Evolutionary conservation across 306 rosid genomes (phyloP), one percentile per base, ranked within the genome.

Genomic region (Dalbergia cochinchinensis): DNA sequence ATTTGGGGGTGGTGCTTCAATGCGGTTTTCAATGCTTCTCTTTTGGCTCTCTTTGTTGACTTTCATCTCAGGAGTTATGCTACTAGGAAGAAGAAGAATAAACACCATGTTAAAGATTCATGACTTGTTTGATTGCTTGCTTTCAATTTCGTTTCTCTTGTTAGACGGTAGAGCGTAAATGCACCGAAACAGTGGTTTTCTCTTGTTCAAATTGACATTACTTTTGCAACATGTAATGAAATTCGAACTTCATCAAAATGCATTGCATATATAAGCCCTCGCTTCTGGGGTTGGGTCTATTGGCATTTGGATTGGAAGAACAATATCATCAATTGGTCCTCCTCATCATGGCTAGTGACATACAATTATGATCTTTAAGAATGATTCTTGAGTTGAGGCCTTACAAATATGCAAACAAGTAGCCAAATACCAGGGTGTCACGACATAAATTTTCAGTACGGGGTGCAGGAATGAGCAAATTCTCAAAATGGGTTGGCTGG

Each of bases 1-100:
- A 74, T 94, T 0, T 66, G 67, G 84, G 97, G 88, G 8, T 92
- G 97, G 98, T 91, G 92, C 71, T 94, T 94, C 84, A 94, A 92
- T 64, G 91, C 92, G 0, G 65, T 85, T 18, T 94, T 94, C 50
- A 91, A 92, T 55, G 97, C 83, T 10, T 90, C 97, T 11, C 97
- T 94, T 65, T 80, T 94, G 51, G 90, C 84, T 20, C 91, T 94
- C 4, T 92, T 94, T 67, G 37, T 85, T 41, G 83, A 94, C 39
- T 94, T 94, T 55, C 99, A 91, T 87, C 73, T 73, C 19, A 94
- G 90, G 85, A 90, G 90, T 71, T 88, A 90, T 47, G 90, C 87
- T 4, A 53, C 69, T 10, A 54, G 44, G 11, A 85, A 74, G 61
- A 73, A 69, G 31, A 60, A 37, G 31, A 37, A 4, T 37, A 37